Evolutionary conservation across 495 filamentous ascomycete species (phyloP).

Genomic region (Aspergillus haitiensis): DNA sequence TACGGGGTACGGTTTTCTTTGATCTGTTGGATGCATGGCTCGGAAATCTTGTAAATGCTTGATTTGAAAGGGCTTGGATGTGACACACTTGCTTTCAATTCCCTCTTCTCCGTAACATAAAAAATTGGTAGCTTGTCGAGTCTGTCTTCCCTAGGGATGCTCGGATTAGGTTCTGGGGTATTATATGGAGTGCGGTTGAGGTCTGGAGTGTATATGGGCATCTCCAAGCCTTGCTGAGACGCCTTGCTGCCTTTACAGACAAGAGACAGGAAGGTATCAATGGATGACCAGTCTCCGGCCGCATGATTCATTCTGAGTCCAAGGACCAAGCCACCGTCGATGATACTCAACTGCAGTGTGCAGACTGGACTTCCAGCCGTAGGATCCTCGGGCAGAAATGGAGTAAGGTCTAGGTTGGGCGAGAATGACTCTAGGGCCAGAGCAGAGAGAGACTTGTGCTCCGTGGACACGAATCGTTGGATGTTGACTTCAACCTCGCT

Average conservation of each 20-base stretch:
- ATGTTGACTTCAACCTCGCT: constrained; percentile 17
- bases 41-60: constrained; percentile 24
- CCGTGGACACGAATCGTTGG: constrained; percentile 15
- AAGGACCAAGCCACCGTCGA: constrained; percentile 29
- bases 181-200: constrained; percentile 28
- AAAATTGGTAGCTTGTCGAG: constrained; percentile 20
- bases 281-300: constrained; percentile 30
- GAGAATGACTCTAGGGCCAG: constrained; percentile 23
- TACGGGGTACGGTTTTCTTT: constrained; percentile 21
- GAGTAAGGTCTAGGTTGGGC: constrained; percentile 16
- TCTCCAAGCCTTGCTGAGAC: constrained; percentile 15
- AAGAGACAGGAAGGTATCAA: constrained; percentile 28
- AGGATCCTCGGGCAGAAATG: constrained; percentile 19
- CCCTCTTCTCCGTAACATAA: constrained; percentile 23
- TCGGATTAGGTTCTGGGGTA: constrained; percentile 2
- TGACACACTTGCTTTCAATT: constrained; percentile 18
- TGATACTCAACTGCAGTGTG: constrained; percentile 26
- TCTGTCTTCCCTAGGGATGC: constrained; percentile 16
- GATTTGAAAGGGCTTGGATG: constrained; percentile 1
- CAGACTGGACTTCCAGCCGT: constrained; percentile 20
- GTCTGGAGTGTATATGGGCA: constrained; percentile 25
- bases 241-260: constrained; percentile 28
- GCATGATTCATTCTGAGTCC: constrained; percentile 26
- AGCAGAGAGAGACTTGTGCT: constrained; percentile 22
- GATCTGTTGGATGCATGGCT: constrained; percentile 18